phyloP scores from a whole-genome alignment of 2,329 filamentous ascomycete species.

The Verruconis gallopava region DNA sequence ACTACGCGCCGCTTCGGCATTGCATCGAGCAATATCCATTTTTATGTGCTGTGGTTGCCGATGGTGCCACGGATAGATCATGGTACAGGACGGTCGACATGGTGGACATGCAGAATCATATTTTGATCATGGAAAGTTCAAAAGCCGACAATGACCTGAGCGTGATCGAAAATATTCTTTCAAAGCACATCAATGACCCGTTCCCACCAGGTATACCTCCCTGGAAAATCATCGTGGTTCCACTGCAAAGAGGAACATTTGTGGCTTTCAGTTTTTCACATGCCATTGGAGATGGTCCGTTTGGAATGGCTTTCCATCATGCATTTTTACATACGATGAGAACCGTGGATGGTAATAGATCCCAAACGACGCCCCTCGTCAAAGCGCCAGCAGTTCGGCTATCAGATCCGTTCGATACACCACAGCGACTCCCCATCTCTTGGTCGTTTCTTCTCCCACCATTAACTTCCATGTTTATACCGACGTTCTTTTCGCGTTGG shows the following conservation, averaged over 20 bases:
- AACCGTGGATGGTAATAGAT: too few relatives aligned
- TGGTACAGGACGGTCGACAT: background rate
- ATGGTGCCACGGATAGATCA: background rate
- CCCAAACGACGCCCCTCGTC: too few relatives aligned
- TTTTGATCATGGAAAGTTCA: background rate
- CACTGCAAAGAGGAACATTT: background rate
- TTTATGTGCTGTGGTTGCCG: background rate
- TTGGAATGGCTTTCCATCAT: background rate
- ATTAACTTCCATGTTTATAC: background rate
- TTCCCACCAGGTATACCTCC: background rate
- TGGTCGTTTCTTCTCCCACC: background rate
- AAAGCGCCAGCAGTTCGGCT: too few relatives aligned
- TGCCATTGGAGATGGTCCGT: background rate
- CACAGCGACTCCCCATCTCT: background rate
- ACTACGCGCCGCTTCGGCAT: background rate
- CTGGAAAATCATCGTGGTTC: background rate
- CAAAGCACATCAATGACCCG: background rate
- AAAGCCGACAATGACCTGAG: background rate
- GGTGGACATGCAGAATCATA: background rate
- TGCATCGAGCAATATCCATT: background rate
- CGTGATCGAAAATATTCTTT: background rate
- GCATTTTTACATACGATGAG: too few relatives aligned
- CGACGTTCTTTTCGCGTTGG: background rate
- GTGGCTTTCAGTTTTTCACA: background rate
- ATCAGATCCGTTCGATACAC: background rate